Evolutionary conservation across 345 rosid species (phyloP), one percentile per base, ranked within the genome.

Genomic region (Brassica carinata): DNA sequence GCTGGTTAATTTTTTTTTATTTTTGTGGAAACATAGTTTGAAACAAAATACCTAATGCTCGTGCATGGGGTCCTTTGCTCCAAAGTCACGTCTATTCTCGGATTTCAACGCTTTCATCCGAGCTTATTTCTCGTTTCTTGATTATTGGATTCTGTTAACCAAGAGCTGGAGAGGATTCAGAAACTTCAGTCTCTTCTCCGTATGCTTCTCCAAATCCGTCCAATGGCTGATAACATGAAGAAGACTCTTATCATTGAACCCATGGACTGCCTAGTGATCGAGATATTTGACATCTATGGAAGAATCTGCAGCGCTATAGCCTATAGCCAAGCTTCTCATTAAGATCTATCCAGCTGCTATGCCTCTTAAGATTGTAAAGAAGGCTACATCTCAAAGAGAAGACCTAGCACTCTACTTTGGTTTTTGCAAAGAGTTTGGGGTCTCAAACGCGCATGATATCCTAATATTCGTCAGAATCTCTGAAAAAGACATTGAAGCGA

Each of bases 191-290:
- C 76, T 69, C 83, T 89, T 79, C 90, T 94, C 9, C 90, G 87
- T 69, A 19, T 86, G 72, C 83, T 92, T 77, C 90, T 92, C 17
- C 90, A 87, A 53, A 79, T 94, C 69, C 89, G 86, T 63, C 97
- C 97, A 23, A 2, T 51, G 67, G 85, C 84, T 4, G 73, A 77
- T 0, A 90, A 84, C 68, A 91, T 89, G 95, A 84, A 68, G 83
- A 82, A 69, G 58, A 48, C 59, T 7, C 80, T 94, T 4, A 83
- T 92, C 55, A 85, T 87, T 1, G 97, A 92, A 76, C 97, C 95
- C 26, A 88, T 92, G 97, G 94, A 90, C 76, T 90, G 90, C 64
- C 76, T 92, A 8, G 73, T 90, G 76, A 80, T 88, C 2, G 97
- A 92, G 79, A 83, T 90, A 5, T 88, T 85, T 33, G 88, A 91